Evolutionary conservation across 2,329 filamentous ascomycete genomes (phyloP).

Genomic region (Teratosphaeria gauchensis): DNA sequence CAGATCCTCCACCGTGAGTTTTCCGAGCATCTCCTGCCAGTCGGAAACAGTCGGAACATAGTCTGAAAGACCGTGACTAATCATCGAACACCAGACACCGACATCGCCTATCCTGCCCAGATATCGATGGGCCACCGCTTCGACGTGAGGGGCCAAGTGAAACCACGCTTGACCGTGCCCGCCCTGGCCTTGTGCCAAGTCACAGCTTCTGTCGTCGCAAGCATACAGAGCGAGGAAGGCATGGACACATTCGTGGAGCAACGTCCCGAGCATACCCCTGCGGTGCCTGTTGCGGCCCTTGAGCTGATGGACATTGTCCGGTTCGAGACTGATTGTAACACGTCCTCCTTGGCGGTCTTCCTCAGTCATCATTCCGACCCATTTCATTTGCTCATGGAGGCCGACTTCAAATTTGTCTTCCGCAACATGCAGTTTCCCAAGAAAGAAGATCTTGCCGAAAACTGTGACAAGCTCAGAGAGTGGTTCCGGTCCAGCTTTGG

Average conservation of each 20-base stretch:
- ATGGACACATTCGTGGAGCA: neutral
- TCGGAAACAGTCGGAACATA: neutral
- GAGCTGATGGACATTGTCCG: neutral
- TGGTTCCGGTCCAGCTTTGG: no score
- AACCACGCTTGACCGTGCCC: neutral
- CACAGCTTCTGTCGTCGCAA: neutral
- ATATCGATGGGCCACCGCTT: neutral
- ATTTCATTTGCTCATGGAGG: neutral
- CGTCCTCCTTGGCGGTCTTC: neutral
- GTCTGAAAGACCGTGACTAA: neutral
- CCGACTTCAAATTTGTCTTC: neutral
- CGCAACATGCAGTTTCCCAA: neutral
- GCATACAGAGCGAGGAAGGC: neutral
- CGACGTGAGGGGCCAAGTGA: neutral
- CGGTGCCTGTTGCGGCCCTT: neutral
- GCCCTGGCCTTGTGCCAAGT: no score
- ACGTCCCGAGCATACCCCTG: neutral
- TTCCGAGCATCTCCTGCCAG: neutral
- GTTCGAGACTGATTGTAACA: neutral
- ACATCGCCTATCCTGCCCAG: neutral
- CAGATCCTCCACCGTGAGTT: neutral
- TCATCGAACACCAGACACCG: neutral
- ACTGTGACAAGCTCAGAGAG: no score
- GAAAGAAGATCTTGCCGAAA: no score
- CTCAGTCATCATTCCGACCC: neutral